These are phyloP conservation scores for Akanthomyces dipterigenus DNA, from an alignment of 2,329 filamentous ascomycete genomes.

Conservation along the genomic window DNA sequence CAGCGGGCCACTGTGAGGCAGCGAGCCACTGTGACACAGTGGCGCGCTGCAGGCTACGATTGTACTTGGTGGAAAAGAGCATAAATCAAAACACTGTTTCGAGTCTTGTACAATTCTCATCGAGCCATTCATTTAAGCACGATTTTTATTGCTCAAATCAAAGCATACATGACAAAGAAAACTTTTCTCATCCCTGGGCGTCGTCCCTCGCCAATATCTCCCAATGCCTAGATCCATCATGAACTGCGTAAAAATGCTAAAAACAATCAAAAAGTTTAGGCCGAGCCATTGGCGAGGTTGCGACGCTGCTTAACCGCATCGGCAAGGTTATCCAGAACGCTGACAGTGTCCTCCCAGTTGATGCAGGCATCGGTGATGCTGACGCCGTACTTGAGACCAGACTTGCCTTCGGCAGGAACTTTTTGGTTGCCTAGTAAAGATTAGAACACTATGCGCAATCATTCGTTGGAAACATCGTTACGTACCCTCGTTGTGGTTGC, in stretches of 20 bases:
- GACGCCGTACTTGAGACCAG: constrained; percentile 76
- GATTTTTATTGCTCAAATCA: neutral
- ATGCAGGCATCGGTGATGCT: constrained; percentile 97
- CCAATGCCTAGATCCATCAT: neutral
- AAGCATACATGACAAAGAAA: neutral
- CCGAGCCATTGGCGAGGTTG: constrained; percentile 29
- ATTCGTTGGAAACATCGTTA: neutral
- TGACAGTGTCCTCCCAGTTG: constrained; percentile 78
- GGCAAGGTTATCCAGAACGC: constrained; percentile 77
- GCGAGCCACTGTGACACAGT: neutral
- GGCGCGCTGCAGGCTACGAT: neutral
- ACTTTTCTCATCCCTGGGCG: constrained; percentile 1
- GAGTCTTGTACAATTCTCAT: neutral
- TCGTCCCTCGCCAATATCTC: neutral
- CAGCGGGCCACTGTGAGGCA: neutral
- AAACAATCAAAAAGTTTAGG: neutral
- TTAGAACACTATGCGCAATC: constrained; percentile 18
- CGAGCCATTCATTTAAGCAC: neutral
- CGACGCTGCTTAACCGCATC: constrained; percentile 73
- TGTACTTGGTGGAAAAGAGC: too few species aligned
- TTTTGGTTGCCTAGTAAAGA: constrained; percentile 59
- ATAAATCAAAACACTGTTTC: neutral
- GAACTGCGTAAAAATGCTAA: neutral
- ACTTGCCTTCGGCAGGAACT: constrained; percentile 74
- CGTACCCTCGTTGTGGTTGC: constrained; percentile 75